Conservation (phyloP, 371 early-diverging fungal species). For the Chytridium lagenaria region DNA sequence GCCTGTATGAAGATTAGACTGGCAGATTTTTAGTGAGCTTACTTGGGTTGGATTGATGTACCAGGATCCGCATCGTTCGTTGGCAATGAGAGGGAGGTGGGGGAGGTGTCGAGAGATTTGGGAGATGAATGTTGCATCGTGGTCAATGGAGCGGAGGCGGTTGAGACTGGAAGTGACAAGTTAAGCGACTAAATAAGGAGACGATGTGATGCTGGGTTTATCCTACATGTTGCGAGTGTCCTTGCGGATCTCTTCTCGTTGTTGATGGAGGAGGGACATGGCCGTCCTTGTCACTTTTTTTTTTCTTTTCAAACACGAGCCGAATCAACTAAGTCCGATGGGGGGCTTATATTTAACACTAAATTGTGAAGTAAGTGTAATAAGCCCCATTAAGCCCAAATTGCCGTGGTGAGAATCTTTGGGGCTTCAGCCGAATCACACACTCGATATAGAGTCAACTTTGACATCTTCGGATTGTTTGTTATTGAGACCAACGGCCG, state of each 20-base stretch:
- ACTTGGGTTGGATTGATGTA: constrained; percentile 73
- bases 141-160: constrained; percentile 77
- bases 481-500: no score
- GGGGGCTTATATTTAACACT: no score
- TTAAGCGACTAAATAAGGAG: neutral
- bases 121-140: constrained; percentile 75
- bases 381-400: no score
- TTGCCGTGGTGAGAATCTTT: no score
- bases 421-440: no score
- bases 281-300: neutral
- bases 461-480: no score
- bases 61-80: constrained; percentile 87
- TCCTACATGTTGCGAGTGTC: neutral
- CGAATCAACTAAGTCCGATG: no score
- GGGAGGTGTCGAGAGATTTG: constrained; percentile 64
- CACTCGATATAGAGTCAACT: no score
- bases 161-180: constrained; percentile 62
- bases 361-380: no score
- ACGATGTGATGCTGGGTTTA: neutral
- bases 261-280: neutral
- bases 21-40: constrained; percentile 6
- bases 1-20: constrained; percentile 43
- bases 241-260: neutral
- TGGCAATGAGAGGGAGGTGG: constrained; percentile 71
- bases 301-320: neutral